Evolutionary conservation across 1,284 basidiomycete genomes (phyloP).

Genomic region (Stereum hirsutum): DNA sequence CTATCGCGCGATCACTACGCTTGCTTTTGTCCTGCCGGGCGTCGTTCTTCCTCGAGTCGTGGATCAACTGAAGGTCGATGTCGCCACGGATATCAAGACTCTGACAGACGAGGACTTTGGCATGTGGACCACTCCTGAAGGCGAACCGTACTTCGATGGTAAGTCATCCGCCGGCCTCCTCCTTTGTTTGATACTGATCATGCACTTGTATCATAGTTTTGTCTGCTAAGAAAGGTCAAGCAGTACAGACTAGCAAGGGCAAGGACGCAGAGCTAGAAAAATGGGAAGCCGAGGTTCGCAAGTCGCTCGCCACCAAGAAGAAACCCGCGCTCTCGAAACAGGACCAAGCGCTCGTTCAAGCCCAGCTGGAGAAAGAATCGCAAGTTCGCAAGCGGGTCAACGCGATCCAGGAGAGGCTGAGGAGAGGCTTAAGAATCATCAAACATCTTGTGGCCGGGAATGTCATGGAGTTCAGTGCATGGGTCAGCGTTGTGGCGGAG

Average conservation of each 20-base stretch:
- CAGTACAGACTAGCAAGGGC: constrained; percentile 60
- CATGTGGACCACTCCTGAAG: constrained; percentile 81
- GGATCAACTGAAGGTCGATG: constrained; percentile 52
- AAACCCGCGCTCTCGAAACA: constrained; percentile 68
- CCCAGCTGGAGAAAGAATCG: constrained; percentile 75
- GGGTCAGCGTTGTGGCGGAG: constrained; percentile 50
- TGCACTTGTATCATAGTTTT: constrained; percentile 38
- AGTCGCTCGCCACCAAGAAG: constrained; percentile 73
- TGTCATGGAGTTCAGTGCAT: constrained; percentile 45
- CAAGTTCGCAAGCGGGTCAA: constrained; percentile 54
- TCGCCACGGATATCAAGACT: constrained; percentile 51
- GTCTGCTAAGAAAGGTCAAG: constrained; percentile 45
- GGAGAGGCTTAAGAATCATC: constrained; percentile 63
- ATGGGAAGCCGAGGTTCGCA: constrained; percentile 91
- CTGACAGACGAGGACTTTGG: constrained; percentile 70
- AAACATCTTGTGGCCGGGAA: constrained; percentile 52
- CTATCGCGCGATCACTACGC: constrained; percentile 66
- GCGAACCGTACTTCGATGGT: constrained; percentile 75
- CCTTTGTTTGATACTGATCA: not conserved
- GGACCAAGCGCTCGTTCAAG: constrained; percentile 71
- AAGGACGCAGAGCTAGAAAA: constrained; percentile 83
- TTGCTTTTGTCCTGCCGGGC: constrained; percentile 73
- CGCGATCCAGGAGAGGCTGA: constrained; percentile 41
- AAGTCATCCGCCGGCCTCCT: constrained; percentile 16
- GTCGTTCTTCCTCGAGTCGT: constrained; percentile 62